A percentile compares a stretch with the other conserved stretches of the same genome.
These are phyloP conservation scores for Raddia distichophylla DNA, from an alignment of 176 grass and related monocot species.

Conservation along the genomic window DNA sequence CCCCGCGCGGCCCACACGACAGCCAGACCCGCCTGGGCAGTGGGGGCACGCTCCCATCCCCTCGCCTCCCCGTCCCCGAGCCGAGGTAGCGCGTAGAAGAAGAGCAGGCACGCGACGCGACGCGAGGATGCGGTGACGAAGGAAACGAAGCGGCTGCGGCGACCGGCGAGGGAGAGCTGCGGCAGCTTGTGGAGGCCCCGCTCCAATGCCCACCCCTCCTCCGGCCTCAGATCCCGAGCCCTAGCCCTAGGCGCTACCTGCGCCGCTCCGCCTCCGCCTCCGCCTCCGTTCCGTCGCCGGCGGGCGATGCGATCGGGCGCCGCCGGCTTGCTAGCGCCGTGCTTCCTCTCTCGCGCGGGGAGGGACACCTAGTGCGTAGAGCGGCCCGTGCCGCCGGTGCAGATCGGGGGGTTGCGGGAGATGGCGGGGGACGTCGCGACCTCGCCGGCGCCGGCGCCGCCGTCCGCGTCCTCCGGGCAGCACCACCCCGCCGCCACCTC, in stretches of 20 bases:
- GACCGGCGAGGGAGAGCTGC: not conserved
- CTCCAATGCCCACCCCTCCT: not conserved
- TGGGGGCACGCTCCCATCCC: no score
- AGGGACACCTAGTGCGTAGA: not conserved
- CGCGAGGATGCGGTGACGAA: constrained; percentile 28
- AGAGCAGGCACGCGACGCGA: not conserved
- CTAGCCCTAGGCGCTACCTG: constrained; percentile 35
- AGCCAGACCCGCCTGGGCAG: not conserved
- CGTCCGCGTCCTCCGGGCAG: constrained; percentile 21
- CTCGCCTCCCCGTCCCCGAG: not conserved
- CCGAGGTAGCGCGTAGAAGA: constrained; percentile 3
- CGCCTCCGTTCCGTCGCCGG: constrained; percentile 7
- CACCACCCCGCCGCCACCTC: constrained; percentile 41
- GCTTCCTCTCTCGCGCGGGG: constrained; percentile 12
- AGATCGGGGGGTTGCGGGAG: constrained; percentile 33
- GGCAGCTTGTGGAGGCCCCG: constrained; percentile 3
- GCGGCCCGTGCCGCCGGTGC: not conserved
- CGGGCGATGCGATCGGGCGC: constrained; percentile 45
- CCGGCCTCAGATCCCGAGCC: constrained; percentile 35
- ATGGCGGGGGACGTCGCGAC: constrained; percentile 59
- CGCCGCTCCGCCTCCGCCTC: not conserved
- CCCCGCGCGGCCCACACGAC: not conserved
- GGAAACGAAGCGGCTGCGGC: constrained; percentile 10
- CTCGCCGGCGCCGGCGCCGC: constrained; percentile 21
- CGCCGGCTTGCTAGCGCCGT: not conserved